Evolutionary conservation across 805 yeast species (phyloP), one percentile per base, ranked within the genome.

Genomic region (Candida glaebosa): DNA sequence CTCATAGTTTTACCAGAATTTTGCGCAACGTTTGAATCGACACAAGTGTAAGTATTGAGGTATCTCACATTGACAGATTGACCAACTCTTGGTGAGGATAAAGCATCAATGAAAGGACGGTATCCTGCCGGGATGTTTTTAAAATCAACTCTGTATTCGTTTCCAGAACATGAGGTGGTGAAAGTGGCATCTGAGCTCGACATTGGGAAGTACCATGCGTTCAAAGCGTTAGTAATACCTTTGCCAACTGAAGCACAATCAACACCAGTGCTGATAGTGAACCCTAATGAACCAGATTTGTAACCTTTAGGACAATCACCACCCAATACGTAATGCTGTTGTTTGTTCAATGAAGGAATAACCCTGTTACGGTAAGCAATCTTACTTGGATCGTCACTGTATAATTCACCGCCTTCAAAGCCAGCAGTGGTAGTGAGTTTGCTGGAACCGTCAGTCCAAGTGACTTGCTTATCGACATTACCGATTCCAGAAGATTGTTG

Each of bases 41-140:
- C 35, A 46, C 59, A 55, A 4, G 31, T 31, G 25, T 39, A 50
- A 10, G 25, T 39, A 42, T 53, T 47, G 7, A 43, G 45, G 36
- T 45, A 47, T 10, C 17, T 15, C 1, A 31, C 28, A n/a, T 9
- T 3, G 15, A 28, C 32, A 18, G 15, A 16, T 4, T 10, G 31
- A 7, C 40, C 40, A 15, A 32, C 38, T 4, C 34, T n/a, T 18
- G 40, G 25, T 3, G 35, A n/a, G 9, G 28, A 31, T 5, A 42
- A 33, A 20, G 37, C 45, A 35, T 51, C 54, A 26, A 58, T 46
- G 39, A 48, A 58, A 5, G 60, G 58, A 14, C 61, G 44, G 42
- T 47, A 56, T 2, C 66, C 67, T 2, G 63, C 60, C 5, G 65
- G 64, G 19, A 61, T 31, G 38, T 52, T 55, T 4, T 25, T 18